Evolutionary conservation across 2,329 filamentous ascomycete genomes (phyloP), one percentile per base, ranked within the genome.

Genomic region (Saccharata proteae): DNA sequence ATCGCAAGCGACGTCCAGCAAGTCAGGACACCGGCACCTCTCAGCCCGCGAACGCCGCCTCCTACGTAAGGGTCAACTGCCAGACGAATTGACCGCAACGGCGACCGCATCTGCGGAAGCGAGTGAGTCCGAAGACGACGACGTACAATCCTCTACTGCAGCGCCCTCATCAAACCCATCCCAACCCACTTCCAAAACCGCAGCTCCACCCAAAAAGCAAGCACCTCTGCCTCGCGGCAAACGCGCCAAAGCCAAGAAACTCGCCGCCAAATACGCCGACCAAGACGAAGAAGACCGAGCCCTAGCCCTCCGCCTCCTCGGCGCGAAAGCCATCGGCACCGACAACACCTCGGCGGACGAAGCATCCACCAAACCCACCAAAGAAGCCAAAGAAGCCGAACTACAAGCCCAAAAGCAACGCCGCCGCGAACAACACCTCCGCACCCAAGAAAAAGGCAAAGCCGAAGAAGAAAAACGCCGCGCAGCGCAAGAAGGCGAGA

Each of bases 241-340:
- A 53, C 75, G 73, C 36, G 70, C 69, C 37, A 93, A 93, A 52
- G 76, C 77, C 25, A 93, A 92, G 63, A 93, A 90, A 54, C 76
- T 83, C 2, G 83, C 83, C 3, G 64, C 73, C 36, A 94, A 93
- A 53, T 98, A 98, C 59, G 88, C 80, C 26, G 65, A 92, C 44
- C 90, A 96, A 64, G 88, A 96, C 45, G 85, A 93, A 34, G 88
- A 93, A 55, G 90, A 98, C 48, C 82, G 85, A 9, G 72, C 71
- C 5, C 71, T 86, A 0, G 84, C 85, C 18, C 80, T 94, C 56
- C 69, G 76, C 15, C 68, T 96, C n/a, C 74, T 93, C n/a, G 90
- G 90, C 22, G 77, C 82, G 2, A 63, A 69, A 37, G 69, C 71
- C 21, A 69, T 80, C 43, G 75, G 76, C 39, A 73, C 71, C 10